These are phyloP conservation scores for Cladophialophora yegresii DNA, from an alignment of 2,329 filamentous ascomycete species.

Conservation along the genomic window DNA sequence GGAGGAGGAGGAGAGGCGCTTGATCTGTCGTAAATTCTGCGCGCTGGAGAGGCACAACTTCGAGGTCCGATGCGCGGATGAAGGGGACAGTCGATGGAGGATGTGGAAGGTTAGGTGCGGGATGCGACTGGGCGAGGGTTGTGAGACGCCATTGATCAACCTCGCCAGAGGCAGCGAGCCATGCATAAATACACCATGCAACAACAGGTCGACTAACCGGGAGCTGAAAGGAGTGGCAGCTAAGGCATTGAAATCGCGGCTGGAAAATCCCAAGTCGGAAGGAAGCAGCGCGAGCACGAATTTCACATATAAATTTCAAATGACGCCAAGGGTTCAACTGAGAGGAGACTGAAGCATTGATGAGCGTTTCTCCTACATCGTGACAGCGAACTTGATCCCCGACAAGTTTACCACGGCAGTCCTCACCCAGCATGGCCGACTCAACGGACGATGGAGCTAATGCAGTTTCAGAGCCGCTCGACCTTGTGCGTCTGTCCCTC, in stretches of 20 bases:
- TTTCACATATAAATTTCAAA: conserved; percentile 14
- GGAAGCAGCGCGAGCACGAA: background rate
- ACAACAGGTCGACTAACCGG: conserved; percentile 1
- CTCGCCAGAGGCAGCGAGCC: conserved; percentile 31
- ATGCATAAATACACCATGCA: conserved; percentile 30
- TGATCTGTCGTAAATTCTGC: conserved; percentile 2
- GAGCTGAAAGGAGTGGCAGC: conserved; percentile 20
- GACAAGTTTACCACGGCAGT: background rate
- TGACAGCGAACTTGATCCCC: background rate
- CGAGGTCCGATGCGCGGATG: conserved; percentile 8
- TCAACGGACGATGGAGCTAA: conserved; percentile 68
- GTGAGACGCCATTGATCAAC: conserved; percentile 29
- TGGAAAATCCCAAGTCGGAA: background rate
- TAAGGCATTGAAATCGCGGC: conserved; percentile 10
- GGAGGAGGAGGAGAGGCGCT: conserved; percentile 11
- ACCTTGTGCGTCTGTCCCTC: conserved; percentile 89
- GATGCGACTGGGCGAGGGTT: conserved; percentile 30
- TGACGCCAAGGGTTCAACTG: conserved; percentile 10
- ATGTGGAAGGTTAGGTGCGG: conserved; percentile 33
- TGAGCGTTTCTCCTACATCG: background rate
- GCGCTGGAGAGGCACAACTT: conserved; percentile 12
- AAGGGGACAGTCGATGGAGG: conserved; percentile 19
- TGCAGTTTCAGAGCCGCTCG: conserved; percentile 85
- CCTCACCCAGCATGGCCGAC: conserved; percentile 70
- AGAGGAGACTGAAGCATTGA: background rate